Base-by-base conservation (phyloP, 805 yeast species). In the Hyphopichia homilentoma region DNA sequence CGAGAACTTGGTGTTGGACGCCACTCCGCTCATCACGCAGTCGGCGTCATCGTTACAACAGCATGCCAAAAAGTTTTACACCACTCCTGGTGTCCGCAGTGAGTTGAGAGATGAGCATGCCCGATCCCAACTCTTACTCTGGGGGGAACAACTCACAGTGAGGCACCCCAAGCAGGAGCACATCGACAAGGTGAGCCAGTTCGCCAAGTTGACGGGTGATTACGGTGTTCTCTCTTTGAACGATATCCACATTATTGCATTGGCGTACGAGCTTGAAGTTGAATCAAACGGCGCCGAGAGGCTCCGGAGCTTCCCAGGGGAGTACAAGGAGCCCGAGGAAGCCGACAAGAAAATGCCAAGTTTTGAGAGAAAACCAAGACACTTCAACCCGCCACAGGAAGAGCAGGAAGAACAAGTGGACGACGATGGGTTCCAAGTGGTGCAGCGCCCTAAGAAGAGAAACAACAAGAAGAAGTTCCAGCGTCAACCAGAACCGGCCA, bases 191-290 rank as follows among this genome's bases (percentile, higher is more conserved):
- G 95, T 88, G 7, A 63, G 74, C 5, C 78, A 73, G 4, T 90
- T 93, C 61, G 81, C 97, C 8, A 81, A 75, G 48, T 64, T 83
- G 30, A 89, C 97, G 1, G 99, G 99, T 54, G 99, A 93, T 65
- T 84, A 69, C 43, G 65, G 84, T 4, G 98, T 90, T 4, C 70
- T 93, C 35, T 85, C 96, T 44, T 75, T 80, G 23, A 89, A 94
- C 43, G 99, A 93, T 81, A 65, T 93, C 22, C 96, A 89, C 51
- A 82, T 93, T 35, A 70, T 94, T 39, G 97, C 99, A 0, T 69
- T 93, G 45, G 78, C 96, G 1, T 89, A 87, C 52, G 97, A 93
- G 54, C 59, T 93, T 31, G 96, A 89, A 43, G 66, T 69, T 34
- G 90, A 86, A 53, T 79, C 79, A 44, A 65, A 73, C 29, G 90